phyloP scores from a whole-genome alignment of 2,329 filamentous ascomycete species.

The Cercospora sp. region DNA sequence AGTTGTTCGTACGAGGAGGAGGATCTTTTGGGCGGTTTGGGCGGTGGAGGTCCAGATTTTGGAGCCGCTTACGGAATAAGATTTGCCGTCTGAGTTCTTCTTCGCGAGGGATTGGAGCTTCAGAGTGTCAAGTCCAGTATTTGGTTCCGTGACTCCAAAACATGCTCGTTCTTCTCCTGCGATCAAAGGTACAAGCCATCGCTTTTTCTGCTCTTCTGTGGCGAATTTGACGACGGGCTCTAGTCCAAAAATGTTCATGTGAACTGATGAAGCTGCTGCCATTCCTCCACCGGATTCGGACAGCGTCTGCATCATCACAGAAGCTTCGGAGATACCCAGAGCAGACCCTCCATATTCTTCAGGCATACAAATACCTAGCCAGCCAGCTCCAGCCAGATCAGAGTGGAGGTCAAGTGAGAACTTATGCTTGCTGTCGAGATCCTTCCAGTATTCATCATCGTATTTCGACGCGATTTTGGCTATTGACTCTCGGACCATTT shows the following conservation, averaged over 20 bases:
- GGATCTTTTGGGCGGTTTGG: constrained; percentile 48
- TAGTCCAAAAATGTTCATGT: constrained; percentile 53
- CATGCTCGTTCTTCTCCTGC: constrained; percentile 46
- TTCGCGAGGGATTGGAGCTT: constrained; percentile 44
- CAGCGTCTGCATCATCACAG: constrained; percentile 53
- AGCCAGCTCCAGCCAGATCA: constrained; percentile 46
- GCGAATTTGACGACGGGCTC: constrained; percentile 50
- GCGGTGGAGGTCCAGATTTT: constrained; percentile 52
- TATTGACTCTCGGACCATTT: constrained; percentile 48
- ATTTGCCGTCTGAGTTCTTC: constrained; percentile 36
- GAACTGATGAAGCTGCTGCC: constrained; percentile 46
- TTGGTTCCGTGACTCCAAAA: constrained; percentile 67
- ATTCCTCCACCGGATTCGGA: constrained; percentile 49
- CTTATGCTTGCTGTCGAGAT: constrained; percentile 46
- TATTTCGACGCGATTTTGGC: constrained; percentile 48
- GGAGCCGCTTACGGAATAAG: constrained; percentile 44
- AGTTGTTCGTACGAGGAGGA: constrained; percentile 48
- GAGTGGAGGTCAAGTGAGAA: constrained; percentile 47
- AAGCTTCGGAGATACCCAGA: constrained; percentile 47
- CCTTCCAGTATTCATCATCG: constrained; percentile 47
- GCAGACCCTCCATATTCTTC: constrained; percentile 46
- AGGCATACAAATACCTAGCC: constrained; percentile 51
- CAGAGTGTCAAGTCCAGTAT: constrained; percentile 45
- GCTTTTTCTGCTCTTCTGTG: constrained; percentile 45
- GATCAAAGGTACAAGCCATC: constrained; percentile 46